Evolutionary conservation across 2,329 filamentous ascomycete genomes (phyloP).

Genomic region (Epichloe elymi): DNA sequence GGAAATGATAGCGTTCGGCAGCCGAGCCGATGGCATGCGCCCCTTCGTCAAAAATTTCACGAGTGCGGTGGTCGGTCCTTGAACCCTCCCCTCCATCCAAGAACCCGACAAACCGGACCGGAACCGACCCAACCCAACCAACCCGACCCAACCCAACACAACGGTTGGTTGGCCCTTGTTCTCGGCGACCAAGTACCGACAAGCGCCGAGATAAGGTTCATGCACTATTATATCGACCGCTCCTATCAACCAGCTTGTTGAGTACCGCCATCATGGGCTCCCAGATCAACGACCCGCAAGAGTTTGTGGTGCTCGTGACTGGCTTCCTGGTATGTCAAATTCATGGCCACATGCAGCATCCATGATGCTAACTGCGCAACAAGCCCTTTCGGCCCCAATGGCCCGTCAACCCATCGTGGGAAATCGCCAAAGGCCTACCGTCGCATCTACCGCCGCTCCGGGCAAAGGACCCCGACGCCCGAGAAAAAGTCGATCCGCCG

Average conservation of each 20-base stretch:
- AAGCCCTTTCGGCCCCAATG: slow-evolving; percentile 61
- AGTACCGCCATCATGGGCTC: slow-evolving; percentile 19
- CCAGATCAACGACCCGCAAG: slow-evolving; percentile 25
- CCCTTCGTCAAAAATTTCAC: too few relatives aligned
- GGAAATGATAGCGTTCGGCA: too few relatives aligned
- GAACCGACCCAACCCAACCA: too few relatives aligned
- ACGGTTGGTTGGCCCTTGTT: too few relatives aligned
- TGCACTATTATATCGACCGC: too few relatives aligned
- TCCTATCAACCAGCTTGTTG: not conserved
- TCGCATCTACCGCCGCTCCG: slow-evolving; percentile 42
- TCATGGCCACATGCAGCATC: not conserved
- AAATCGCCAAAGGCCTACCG: slow-evolving; percentile 61
- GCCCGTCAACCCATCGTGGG: slow-evolving; percentile 66
- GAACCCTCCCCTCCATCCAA: too few relatives aligned
- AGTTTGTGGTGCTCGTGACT: slow-evolving; percentile 46
- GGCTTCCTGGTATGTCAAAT: slow-evolving; percentile 42
- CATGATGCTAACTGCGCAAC: slow-evolving; percentile 8
- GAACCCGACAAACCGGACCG: too few relatives aligned
- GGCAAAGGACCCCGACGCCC: slow-evolving; percentile 24
- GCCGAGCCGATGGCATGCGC: too few relatives aligned
- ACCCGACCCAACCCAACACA: too few relatives aligned
- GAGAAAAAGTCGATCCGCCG: slow-evolving; percentile 18
- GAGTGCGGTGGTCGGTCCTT: too few relatives aligned
- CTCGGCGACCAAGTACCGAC: too few relatives aligned
- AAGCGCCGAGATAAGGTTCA: too few relatives aligned